Conservation (phyloP, 108 stramenopile genomes). For the Schizochytrium sp. region DNA sequence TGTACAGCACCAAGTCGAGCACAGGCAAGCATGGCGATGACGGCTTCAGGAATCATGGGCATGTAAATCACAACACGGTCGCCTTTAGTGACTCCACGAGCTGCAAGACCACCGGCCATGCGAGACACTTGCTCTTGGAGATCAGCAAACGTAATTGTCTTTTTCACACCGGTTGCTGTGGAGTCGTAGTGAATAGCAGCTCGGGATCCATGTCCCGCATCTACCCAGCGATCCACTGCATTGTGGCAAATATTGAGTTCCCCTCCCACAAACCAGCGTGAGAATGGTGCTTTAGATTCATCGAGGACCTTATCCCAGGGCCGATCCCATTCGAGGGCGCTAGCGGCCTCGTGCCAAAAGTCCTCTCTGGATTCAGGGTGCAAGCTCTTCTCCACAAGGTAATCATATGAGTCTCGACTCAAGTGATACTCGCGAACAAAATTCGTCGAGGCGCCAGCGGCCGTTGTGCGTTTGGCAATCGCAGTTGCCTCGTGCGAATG, state of each 20-base stretch:
- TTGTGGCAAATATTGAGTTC: constrained; percentile 83
- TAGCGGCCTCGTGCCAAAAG: constrained; percentile 36
- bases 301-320: constrained; percentile 55
- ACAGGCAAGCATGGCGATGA: constrained; percentile 85
- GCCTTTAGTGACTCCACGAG: constrained; percentile 77
- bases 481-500: not conserved
- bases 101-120: constrained; percentile 74
- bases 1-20: constrained; percentile 85
- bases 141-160: constrained; percentile 75
- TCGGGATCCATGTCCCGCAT: constrained; percentile 76
- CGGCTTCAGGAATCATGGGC: constrained; percentile 85
- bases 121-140: constrained; percentile 76
- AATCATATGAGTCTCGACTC: not conserved
- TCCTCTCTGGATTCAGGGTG: not conserved
- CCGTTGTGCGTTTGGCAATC: not conserved
- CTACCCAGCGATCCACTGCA: constrained; percentile 80
- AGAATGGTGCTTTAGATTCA: constrained; percentile 27
- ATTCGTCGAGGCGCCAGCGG: not conserved
- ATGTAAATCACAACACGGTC: constrained; percentile 86
- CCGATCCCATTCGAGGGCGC: not conserved
- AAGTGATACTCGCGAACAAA: not conserved
- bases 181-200: constrained; percentile 80
- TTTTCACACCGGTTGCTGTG: constrained; percentile 72
- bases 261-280: constrained; percentile 68
- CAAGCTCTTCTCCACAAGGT: constrained; percentile 16